Conservation (phyloP, 768 basidiomycete genomes). For the Rhodotorula kratochvilovae region DNA sequence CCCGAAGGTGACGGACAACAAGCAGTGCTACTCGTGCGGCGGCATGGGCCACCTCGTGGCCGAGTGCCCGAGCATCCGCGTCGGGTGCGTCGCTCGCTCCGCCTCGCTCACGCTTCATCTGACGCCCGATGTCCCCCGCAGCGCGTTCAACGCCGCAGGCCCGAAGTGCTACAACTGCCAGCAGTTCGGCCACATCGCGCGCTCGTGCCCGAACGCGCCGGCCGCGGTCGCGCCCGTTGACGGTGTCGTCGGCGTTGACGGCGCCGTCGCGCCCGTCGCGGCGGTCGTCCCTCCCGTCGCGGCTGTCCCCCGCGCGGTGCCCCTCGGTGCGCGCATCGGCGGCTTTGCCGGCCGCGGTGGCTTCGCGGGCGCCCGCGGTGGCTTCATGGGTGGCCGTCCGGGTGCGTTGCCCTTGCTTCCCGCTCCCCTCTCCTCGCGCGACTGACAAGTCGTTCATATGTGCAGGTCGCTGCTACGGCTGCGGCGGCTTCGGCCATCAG, state of each 20-base stretch:
- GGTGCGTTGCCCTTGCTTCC: not conserved
- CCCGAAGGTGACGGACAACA: slow-evolving; percentile 31
- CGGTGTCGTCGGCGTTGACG: slow-evolving; percentile 3
- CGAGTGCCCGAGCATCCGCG: slow-evolving; percentile 9
- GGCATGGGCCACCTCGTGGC: slow-evolving; percentile 33
- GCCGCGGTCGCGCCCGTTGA: not conserved
- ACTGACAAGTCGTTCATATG: not conserved
- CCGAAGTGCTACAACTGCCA: slow-evolving; percentile 29
- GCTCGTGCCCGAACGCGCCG: slow-evolving; percentile 25
- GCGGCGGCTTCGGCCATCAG: slow-evolving; percentile 26
- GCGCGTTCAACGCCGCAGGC: slow-evolving; percentile 15
- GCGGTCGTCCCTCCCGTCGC: slow-evolving; percentile 55
- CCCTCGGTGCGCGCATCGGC: slow-evolving; percentile 6
- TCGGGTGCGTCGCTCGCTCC: not conserved
- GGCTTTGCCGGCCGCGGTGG: slow-evolving; percentile 16
- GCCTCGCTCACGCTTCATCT: not conserved
- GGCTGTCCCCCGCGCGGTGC: not conserved
- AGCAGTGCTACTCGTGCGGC: slow-evolving; percentile 39
- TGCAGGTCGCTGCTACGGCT: slow-evolving; percentile 25
- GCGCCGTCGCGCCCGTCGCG: slow-evolving; percentile 3
- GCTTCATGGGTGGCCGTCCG: slow-evolving; percentile 2
- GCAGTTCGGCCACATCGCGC: slow-evolving; percentile 37
- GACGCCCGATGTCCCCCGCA: not conserved
- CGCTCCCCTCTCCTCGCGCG: not conserved
- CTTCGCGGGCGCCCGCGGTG: slow-evolving; percentile 13